Evolutionary conservation across 2,329 filamentous ascomycete species (phyloP).

Genomic region (Elsinoe ampelina): DNA sequence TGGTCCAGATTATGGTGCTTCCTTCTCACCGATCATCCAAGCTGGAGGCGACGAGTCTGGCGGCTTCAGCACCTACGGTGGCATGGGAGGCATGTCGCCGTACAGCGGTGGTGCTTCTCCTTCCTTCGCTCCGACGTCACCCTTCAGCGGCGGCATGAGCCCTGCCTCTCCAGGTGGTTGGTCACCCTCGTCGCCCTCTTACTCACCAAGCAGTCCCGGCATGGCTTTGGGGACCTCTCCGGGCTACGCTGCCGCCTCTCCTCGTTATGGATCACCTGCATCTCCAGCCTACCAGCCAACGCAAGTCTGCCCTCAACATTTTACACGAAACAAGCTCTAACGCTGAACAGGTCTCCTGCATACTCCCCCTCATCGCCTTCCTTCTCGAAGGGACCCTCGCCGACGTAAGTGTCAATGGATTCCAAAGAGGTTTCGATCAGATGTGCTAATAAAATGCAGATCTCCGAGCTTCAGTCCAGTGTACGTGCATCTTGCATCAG

Average conservation of each 20-base stretch:
- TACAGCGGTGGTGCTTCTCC: constrained; percentile 58
- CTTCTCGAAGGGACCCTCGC: constrained; percentile 9
- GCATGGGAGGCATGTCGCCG: constrained; percentile 55
- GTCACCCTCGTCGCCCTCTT: constrained; percentile 19
- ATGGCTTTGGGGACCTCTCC: constrained; percentile 21
- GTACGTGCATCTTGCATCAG: no score
- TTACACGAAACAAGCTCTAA: neutral
- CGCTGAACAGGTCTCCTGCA: neutral
- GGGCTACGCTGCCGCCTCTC: constrained; percentile 11
- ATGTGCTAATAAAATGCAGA: neutral
- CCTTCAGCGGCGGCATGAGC: constrained; percentile 52
- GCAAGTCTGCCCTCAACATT: neutral
- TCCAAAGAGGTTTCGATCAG: neutral
- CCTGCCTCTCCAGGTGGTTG: constrained; percentile 52
- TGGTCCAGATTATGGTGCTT: constrained; percentile 52
- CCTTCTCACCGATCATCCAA: constrained; percentile 67
- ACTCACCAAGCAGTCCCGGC: constrained; percentile 7
- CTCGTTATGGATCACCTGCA: neutral
- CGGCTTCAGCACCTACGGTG: constrained; percentile 56
- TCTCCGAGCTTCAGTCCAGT: neutral
- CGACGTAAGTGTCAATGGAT: neutral
- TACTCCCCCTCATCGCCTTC: constrained; percentile 24
- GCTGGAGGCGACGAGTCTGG: constrained; percentile 51
- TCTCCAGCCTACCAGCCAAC: neutral
- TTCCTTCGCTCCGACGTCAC: constrained; percentile 59